These are phyloP conservation scores for Fusarium keratoplasticum DNA, from an alignment of 2,329 filamentous ascomycete genomes.

Conservation along the genomic window DNA sequence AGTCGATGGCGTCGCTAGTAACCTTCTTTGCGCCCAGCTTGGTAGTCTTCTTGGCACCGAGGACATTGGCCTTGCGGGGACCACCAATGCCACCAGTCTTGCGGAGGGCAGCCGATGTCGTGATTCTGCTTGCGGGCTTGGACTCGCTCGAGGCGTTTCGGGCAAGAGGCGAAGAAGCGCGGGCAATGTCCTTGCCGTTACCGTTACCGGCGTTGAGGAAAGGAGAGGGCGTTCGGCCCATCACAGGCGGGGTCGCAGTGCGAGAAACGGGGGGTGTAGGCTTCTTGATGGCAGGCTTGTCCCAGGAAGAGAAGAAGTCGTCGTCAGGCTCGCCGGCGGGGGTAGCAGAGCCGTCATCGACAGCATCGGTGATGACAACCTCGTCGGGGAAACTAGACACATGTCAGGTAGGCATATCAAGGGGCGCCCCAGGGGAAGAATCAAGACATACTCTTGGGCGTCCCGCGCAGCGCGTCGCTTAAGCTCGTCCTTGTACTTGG, in stretches of 20 bases:
- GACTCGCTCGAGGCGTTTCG: constrained; percentile 66
- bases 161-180: constrained; percentile 85
- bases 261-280: constrained; percentile 94
- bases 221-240: constrained; percentile 87
- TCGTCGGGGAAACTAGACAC: constrained; percentile 79
- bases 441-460: constrained; percentile 77
- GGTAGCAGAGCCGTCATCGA: constrained; percentile 76
- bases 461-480: constrained; percentile 87
- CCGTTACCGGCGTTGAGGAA: constrained; percentile 84
- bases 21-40: constrained; percentile 97
- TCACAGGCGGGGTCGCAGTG: constrained; percentile 84
- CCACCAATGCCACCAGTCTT: constrained; percentile 75
- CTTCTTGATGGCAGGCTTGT: constrained; percentile 96
- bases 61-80: constrained; percentile 85
- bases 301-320: constrained; percentile 99
- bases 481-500: constrained; percentile 98
- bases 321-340: constrained; percentile 89
- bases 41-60: constrained; percentile 82
- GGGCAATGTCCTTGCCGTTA: constrained; percentile 77
- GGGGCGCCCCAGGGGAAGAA: background rate
- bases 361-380: constrained; percentile 84
- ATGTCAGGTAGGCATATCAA: constrained; percentile 39
- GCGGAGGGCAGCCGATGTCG: constrained; percentile 82
- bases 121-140: constrained; percentile 76
- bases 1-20: constrained; percentile 83